These are phyloP conservation scores for Bombardia bombarda DNA, from an alignment of 495 filamentous ascomycete genomes.

Conservation along the genomic window DNA sequence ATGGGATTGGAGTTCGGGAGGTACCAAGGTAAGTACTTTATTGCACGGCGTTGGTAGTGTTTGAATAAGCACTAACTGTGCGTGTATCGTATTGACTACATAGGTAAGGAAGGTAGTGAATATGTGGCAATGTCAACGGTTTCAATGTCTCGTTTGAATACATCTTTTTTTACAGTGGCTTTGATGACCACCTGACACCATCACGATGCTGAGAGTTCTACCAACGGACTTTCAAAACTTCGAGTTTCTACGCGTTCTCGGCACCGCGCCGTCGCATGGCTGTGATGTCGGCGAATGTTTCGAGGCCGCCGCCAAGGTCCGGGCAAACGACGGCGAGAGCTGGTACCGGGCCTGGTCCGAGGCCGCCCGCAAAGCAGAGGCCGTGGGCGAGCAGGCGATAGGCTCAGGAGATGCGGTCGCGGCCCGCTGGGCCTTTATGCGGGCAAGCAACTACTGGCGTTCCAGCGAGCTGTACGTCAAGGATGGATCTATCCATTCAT, in stretches of 20 bases:
- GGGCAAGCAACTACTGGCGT: conserved; percentile 36
- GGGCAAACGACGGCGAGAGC: conserved; percentile 26
- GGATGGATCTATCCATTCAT: not conserved
- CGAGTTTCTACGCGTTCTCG: conserved; percentile 36
- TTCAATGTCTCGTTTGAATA: no score
- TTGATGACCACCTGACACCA: no score
- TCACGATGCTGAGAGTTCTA: not conserved
- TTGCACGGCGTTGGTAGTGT: no score
- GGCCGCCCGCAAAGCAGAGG: conserved; percentile 22
- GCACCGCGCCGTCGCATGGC: conserved; percentile 25
- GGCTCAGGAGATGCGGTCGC: conserved; percentile 11
- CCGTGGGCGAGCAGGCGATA: conserved; percentile 22
- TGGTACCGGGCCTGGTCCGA: conserved; percentile 32
- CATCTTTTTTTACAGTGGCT: no score
- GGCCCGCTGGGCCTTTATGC: conserved; percentile 27
- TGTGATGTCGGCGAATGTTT: conserved; percentile 36
- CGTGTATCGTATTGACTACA: no score
- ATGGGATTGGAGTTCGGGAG: no score
- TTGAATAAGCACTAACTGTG: no score
- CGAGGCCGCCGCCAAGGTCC: conserved; percentile 30
- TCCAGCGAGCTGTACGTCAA: conserved; percentile 10
- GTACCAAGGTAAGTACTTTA: no score
- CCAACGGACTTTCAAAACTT: conserved; percentile 36
- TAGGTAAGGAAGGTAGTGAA: no score
- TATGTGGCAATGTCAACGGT: no score